These are phyloP conservation scores for Russula sp. DNA, from an alignment of 768 basidiomycete species.

Conservation along the genomic window DNA sequence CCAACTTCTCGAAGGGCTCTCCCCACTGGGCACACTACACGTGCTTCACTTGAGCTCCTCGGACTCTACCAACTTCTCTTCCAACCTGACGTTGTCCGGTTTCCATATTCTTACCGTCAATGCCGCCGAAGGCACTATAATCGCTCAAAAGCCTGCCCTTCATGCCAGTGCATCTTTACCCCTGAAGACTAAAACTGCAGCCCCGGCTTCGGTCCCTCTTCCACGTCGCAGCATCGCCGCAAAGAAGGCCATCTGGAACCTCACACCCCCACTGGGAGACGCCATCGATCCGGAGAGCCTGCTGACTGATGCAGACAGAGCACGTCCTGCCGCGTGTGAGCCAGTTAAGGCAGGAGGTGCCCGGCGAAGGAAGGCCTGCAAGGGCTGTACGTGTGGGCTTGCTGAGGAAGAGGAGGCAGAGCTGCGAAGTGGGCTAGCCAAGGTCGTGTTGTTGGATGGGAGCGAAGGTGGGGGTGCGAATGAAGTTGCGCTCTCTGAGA, in stretches of 20 bases:
- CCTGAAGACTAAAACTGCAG: constrained; percentile 33
- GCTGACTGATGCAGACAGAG: constrained; percentile 76
- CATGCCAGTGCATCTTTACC: constrained; percentile 37
- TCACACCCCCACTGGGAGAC: constrained; percentile 63
- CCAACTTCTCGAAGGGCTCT: constrained; percentile 54
- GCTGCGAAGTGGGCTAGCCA: constrained; percentile 38
- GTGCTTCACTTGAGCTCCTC: constrained; percentile 48
- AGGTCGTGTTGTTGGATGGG: constrained; percentile 66
- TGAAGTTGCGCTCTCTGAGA: constrained; percentile 55
- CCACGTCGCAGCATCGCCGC: constrained; percentile 58
- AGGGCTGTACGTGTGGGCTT: constrained; percentile 94
- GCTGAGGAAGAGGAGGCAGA: constrained; percentile 91
- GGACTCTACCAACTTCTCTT: constrained; percentile 39
- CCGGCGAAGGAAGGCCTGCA: constrained; percentile 89
- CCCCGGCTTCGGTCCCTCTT: constrained; percentile 26
- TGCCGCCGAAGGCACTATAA: constrained; percentile 39
- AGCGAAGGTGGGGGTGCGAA: constrained; percentile 51
- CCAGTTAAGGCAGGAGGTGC: constrained; percentile 47
- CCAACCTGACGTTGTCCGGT: constrained; percentile 59
- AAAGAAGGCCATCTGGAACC: constrained; percentile 87
- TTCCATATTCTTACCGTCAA: constrained; percentile 50
- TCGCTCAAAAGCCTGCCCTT: constrained; percentile 67
- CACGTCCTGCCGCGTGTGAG: constrained; percentile 73
- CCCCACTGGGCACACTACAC: constrained; percentile 64
- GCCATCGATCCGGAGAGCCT: constrained; percentile 79